phyloP scores from a whole-genome alignment of 306 rosid species.

The Dalbergia oliveri region DNA sequence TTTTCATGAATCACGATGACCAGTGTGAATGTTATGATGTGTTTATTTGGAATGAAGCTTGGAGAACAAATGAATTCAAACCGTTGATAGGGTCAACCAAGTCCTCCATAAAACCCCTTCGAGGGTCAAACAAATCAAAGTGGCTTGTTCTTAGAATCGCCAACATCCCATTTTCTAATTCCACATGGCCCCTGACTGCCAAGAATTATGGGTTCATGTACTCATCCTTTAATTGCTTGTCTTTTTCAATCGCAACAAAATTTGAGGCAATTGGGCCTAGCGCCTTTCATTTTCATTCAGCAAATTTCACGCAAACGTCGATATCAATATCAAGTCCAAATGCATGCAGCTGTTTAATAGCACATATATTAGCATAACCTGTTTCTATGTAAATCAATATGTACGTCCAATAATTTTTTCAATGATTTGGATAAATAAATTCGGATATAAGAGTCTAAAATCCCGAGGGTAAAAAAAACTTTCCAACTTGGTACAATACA shows the following conservation, averaged over 20 bases:
- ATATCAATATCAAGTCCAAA: slow-evolving; percentile 3
- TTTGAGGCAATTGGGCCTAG: background rate
- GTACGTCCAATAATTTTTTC: background rate
- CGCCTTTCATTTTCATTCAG: slow-evolving; percentile 28
- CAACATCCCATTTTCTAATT: slow-evolving; percentile 79
- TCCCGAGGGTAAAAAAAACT: background rate
- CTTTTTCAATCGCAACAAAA: slow-evolving; percentile 52
- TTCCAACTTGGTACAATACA: background rate
- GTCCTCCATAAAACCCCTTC: background rate
- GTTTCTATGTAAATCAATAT: background rate
- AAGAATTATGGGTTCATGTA: slow-evolving; percentile 68
- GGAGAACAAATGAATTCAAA: slow-evolving; percentile 31
- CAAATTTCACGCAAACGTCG: slow-evolving; percentile 7
- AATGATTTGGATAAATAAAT: background rate
- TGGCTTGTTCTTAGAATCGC: slow-evolving; percentile 53
- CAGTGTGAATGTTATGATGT: background rate
- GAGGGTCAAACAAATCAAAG: slow-evolving; percentile 47
- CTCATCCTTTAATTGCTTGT: slow-evolving; percentile 51
- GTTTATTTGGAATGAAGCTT: background rate
- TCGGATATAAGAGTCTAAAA: background rate
- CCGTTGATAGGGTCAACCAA: slow-evolving; percentile 36
- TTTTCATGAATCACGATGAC: background rate
- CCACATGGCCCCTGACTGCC: slow-evolving; percentile 58
- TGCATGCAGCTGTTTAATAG: background rate
- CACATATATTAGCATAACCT: slow-evolving; percentile 6